Evolutionary conservation across 345 rosid genomes (phyloP), one percentile per base, ranked within the genome.

Genomic region (Eucalyptus marginata): DNA sequence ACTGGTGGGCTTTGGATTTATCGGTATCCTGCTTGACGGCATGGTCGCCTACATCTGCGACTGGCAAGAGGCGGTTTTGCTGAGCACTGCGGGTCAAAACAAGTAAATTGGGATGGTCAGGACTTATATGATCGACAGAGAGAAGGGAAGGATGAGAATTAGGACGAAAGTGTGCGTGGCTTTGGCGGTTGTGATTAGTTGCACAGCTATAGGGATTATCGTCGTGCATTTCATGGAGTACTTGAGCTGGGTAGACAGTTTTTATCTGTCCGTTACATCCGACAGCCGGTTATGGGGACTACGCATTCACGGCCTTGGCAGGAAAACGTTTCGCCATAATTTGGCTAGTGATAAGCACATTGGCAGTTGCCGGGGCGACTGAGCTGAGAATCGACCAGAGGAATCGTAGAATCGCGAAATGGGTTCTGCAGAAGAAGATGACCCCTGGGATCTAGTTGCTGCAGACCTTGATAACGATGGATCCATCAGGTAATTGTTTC

Each of bases 101-200:
- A 62, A 87, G 51, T 92, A 93, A 91, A 94, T 91, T 91, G 86
- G 93, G 2, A 92, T 91, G 95, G 87, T 93, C 20, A 90, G 71
- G 71, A 90, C 93, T 13, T 95, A 93, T 15, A 86, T 95, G 94
- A 87, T 95, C 5, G 98, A 96, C 89, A 93, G 88, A 89, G 91
- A 86, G 20, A 95, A 95, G 91, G 96, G 96, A n/a, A 92, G 98
- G 58, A 95, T 95, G 96, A 92, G 98, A 86, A 96, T 94, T 46
- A 88, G 96, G 83, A 92, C 88, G 46, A 96, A 96, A 86, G 95
- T 95, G 8, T 71, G 90, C 29, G 81, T 96, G 89, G 96, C 98
- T 50, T 88, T 94, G 87, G 92, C 22, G 4, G 94, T 93, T 3
- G 96, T 94, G 50, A n/a, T 94, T 33, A 89, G 92, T 10, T 95